These are phyloP conservation scores for Termitomyces sp. DNA, from an alignment of 768 basidiomycete species.

Conservation along the genomic window DNA sequence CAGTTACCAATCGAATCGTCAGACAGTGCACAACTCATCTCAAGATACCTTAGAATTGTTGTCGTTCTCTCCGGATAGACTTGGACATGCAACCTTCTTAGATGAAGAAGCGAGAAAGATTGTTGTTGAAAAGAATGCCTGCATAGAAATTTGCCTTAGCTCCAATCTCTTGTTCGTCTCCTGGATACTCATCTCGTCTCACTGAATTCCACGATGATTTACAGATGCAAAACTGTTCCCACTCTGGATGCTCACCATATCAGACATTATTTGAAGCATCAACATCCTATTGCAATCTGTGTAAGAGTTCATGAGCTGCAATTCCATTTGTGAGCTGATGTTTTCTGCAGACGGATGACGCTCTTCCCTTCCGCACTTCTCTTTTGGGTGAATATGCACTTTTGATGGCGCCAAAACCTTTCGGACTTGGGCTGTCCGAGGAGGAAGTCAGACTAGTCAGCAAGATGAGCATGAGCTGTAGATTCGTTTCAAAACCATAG, in stretches of 20 bases:
- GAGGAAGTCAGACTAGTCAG: constrained; percentile 53
- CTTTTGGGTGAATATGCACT: constrained; percentile 76
- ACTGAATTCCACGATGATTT: neutral
- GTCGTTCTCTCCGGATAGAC: constrained; percentile 55
- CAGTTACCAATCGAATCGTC: neutral
- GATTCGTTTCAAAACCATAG: constrained; percentile 11
- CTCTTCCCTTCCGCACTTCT: constrained; percentile 71
- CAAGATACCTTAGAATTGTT: constrained; percentile 61
- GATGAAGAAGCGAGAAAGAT: constrained; percentile 50
- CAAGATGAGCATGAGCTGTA: constrained; percentile 53
- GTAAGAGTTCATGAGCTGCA: constrained; percentile 29
- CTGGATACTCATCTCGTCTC: neutral
- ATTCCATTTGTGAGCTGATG: neutral
- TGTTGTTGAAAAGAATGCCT: constrained; percentile 48
- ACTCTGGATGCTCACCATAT: constrained; percentile 71
- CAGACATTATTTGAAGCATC: constrained; percentile 50
- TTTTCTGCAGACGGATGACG: constrained; percentile 68
- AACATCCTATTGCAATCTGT: constrained; percentile 74
- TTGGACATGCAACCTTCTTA: constrained; percentile 83
- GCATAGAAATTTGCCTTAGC: constrained; percentile 77
- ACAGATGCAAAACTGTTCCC: constrained; percentile 65
- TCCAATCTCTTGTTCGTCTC: constrained; percentile 67
- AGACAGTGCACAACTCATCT: constrained; percentile 44
- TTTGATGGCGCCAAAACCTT: constrained; percentile 64
- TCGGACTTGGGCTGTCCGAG: constrained; percentile 64